Base-by-base conservation (phyloP, 352 stramenopile species). In the Phytophthora ohioensis region DNA sequence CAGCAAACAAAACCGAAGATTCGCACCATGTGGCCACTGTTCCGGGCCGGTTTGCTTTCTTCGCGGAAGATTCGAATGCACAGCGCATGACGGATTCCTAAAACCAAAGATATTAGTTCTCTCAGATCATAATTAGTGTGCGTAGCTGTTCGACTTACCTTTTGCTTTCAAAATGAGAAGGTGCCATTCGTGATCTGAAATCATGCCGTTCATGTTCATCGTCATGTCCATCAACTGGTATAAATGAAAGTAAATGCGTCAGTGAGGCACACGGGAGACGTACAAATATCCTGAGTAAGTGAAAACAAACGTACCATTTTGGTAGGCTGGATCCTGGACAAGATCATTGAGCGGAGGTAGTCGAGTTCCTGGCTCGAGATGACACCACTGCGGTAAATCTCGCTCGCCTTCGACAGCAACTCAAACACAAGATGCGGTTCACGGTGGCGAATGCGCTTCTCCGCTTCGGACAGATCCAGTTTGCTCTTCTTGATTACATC, bases 151-250 rank as follows among this genome's bases (percentile, higher is more conserved):
- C 21, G 21, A 46, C 57, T 54, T 51, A 91, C 88, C 86, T 80
- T 94, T 96, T 13, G 82, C 80, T 58, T 94, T 93, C 8, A 96
- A 65, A 38, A 96, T 86, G 17, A 94, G 73, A 47, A 88, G 75
- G 63, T 96, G 88, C 88, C 88, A 96, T 65, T 96, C 85, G 68
- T 96, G 88, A 47, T 96, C 87, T 4, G 88, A 92, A 47, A 96
- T 96, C 69, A 93, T 89, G 21, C 82, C 80, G 65, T 93, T 84
- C 87, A 92, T 93, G 39, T 88, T 91, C 76, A 93, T 91, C 0
- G 87, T 91, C 80, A 88, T 92, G 63, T 94, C 86, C 43, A 87
- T 90, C 36, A 95, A 72, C 86, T 94, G 32, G 35, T 12, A 39
- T 36, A 55, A 21, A 11, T 21, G 6, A 52, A 15, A 52, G 35